Evolutionary conservation across 345 rosid genomes (phyloP).

Genomic region (Moricandia moricandioides): DNA sequence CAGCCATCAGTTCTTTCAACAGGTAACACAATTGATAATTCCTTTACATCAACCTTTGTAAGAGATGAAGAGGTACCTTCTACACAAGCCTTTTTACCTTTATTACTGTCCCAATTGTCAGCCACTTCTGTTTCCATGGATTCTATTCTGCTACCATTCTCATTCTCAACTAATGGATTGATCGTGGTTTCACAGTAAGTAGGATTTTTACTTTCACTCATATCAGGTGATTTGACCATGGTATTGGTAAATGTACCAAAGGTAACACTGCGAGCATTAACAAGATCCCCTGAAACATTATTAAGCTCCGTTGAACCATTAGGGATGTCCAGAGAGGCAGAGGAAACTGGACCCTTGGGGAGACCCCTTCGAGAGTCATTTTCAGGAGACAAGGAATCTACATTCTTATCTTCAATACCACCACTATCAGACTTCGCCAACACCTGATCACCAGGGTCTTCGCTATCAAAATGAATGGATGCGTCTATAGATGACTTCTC

Average conservation of each 20-base stretch:
- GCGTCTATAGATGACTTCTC: too few species aligned
- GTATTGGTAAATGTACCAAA: neutral
- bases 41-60: slow-evolving; percentile 28
- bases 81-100: slow-evolving; percentile 30
- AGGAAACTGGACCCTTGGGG: slow-evolving; percentile 13
- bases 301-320: slow-evolving; percentile 25
- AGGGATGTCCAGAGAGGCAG: slow-evolving; percentile 19
- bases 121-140: slow-evolving; percentile 17
- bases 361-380: slow-evolving; percentile 25
- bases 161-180: slow-evolving; percentile 28
- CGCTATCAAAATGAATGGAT: too few species aligned
- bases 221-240: too few species aligned
- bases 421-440: slow-evolving; percentile 25
- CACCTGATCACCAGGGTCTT: slow-evolving; percentile 26
- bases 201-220: too few species aligned
- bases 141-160: slow-evolving; percentile 34
- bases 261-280: slow-evolving; percentile 29
- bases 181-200: too few species aligned
- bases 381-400: slow-evolving; percentile 29
- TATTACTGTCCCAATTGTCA: slow-evolving; percentile 25
- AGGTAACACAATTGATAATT: slow-evolving; percentile 30
- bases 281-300: slow-evolving; percentile 23
- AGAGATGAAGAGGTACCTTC: slow-evolving; percentile 29
- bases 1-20: slow-evolving; percentile 30
- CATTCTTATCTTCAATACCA: slow-evolving; percentile 36